These are phyloP conservation scores for Aaosphaeria arxii DNA, from an alignment of 2,329 filamentous ascomycete genomes.

Conservation along the genomic window DNA sequence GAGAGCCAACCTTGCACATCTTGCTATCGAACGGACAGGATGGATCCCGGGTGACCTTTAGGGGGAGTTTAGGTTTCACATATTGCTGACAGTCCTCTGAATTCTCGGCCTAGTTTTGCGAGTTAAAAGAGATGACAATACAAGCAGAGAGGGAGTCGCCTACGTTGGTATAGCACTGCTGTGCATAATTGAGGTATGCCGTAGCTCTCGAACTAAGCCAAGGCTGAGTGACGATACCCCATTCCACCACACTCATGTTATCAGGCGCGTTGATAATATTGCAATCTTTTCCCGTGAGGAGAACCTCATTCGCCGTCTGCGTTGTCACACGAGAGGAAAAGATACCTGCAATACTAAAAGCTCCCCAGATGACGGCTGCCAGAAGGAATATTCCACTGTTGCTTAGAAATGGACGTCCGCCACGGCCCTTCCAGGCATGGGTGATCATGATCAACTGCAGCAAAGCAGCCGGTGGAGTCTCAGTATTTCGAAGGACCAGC, in stretches of 20 bases:
- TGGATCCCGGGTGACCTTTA: neutral
- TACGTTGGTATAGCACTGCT: too few relatives aligned
- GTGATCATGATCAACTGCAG: neutral
- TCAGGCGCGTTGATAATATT: neutral
- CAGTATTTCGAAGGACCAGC: slow-evolving; percentile 30
- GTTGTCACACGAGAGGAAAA: neutral
- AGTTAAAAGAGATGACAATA: too few relatives aligned
- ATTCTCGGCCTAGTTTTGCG: too few relatives aligned
- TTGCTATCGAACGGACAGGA: slow-evolving; percentile 5
- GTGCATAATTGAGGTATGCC: too few relatives aligned
- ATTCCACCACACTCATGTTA: too few relatives aligned
- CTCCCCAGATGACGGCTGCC: neutral
- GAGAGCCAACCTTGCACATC: neutral
- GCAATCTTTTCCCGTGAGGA: neutral
- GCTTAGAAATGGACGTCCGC: neutral
- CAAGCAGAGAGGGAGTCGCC: too few relatives aligned
- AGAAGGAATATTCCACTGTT: neutral
- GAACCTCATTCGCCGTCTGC: neutral
- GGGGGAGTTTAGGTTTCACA: slow-evolving; percentile 1
- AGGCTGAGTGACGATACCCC: too few relatives aligned
- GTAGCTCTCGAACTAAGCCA: too few relatives aligned
- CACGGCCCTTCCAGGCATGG: neutral
- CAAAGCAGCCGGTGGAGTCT: slow-evolving; percentile 6
- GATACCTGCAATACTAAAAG: neutral
- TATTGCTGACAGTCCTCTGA: slow-evolving; percentile 2